These are phyloP conservation scores for Fragaria vesca DNA, from an alignment of 306 rosid species.

Conservation along the genomic window DNA sequence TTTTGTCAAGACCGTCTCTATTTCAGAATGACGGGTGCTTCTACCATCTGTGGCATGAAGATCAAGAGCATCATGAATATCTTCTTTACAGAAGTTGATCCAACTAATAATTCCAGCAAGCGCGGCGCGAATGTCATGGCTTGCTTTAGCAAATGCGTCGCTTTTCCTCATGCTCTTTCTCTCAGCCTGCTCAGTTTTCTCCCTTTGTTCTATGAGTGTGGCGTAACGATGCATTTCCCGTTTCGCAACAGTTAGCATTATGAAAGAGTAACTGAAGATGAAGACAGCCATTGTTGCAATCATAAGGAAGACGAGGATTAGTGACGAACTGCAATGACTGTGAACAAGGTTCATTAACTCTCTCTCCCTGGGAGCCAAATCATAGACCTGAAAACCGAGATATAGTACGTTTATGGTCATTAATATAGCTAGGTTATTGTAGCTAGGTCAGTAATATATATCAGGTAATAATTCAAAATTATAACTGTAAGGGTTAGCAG, in stretches of 20 bases:
- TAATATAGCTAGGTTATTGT: background rate
- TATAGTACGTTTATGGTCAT: background rate
- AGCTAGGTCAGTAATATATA: background rate
- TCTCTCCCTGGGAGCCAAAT: background rate
- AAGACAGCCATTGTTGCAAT: background rate
- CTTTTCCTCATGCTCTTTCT: slow-evolving; percentile 69
- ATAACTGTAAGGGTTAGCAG: background rate
- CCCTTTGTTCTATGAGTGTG: slow-evolving; percentile 60
- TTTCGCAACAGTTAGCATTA: slow-evolving; percentile 20
- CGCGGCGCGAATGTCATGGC: slow-evolving; percentile 75
- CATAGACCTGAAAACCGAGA: background rate
- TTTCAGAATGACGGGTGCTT: slow-evolving; percentile 31
- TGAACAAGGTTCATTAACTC: background rate
- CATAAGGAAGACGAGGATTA: background rate
- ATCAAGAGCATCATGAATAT: slow-evolving; percentile 33
- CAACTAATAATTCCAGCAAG: slow-evolving; percentile 63
- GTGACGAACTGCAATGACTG: background rate
- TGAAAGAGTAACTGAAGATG: background rate
- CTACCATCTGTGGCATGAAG: slow-evolving; percentile 58
- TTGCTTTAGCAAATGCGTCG: slow-evolving; percentile 60
- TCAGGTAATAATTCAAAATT: background rate
- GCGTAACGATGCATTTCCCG: slow-evolving; percentile 56
- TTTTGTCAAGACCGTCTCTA: slow-evolving; percentile 50
- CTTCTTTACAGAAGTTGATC: slow-evolving; percentile 46
- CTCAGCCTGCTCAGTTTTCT: slow-evolving; percentile 75